Evolutionary conservation across 345 rosid species (phyloP).

Genomic region (Reutealis trisperma): DNA sequence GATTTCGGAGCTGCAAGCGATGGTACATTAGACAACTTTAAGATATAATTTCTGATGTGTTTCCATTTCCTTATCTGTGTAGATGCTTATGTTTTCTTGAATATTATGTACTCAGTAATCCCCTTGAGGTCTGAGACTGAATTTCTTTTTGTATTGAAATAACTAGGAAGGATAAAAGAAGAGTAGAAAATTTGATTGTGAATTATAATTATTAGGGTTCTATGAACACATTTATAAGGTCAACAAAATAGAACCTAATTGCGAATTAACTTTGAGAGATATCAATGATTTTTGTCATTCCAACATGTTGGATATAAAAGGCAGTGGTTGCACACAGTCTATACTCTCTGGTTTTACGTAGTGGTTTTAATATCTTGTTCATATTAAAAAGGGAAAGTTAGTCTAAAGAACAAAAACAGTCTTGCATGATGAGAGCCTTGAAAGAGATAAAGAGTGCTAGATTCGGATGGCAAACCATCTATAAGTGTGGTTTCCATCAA

Average conservation of each 20-base stretch:
- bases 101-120: background rate
- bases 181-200: background rate
- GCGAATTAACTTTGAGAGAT: background rate
- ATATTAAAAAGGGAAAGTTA: background rate
- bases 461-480: background rate
- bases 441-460: background rate
- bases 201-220: background rate
- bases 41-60: background rate
- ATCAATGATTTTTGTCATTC: background rate
- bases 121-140: background rate
- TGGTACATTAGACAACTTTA: conserved; percentile 47
- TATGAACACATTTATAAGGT: background rate
- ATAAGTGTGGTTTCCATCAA: background rate
- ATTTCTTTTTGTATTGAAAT: background rate
- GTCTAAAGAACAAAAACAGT: background rate
- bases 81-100: background rate
- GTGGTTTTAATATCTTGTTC: too few species aligned
- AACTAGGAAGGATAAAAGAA: background rate
- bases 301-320: background rate
- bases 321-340: background rate
- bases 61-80: conserved; percentile 7
- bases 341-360: background rate
- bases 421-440: background rate
- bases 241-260: background rate
- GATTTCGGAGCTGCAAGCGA: conserved; percentile 98